A percentile compares a stretch with the other conserved stretches of the same genome.
phyloP scores from a whole-genome alignment of 2,329 filamentous ascomycete species.

The Alternaria brassicae region DNA sequence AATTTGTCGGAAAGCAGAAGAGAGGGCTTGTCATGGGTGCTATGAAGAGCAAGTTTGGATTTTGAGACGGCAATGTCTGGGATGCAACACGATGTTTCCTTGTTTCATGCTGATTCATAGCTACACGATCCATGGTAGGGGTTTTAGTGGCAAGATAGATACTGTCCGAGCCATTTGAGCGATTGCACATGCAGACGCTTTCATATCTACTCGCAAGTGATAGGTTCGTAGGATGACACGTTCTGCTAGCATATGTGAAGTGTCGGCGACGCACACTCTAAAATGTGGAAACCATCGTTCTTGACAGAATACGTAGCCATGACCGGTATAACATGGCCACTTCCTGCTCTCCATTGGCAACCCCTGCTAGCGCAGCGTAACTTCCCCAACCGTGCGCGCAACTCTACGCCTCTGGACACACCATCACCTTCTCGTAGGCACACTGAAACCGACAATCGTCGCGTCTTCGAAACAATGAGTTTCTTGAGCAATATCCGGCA shows the following conservation, averaged over 20 bases:
- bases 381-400: not conserved
- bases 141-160: not conserved
- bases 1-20: constrained; percentile 88
- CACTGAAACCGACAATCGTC: not conserved
- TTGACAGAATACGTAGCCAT: not conserved
- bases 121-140: not conserved
- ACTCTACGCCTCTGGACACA: not conserved
- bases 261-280: not conserved
- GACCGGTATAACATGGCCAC: not conserved
- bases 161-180: not conserved
- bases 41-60: constrained; percentile 49
- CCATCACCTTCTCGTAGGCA: not conserved
- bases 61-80: constrained; percentile 1
- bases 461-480: not conserved
- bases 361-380: constrained; percentile 1
- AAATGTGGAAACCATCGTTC: not conserved
- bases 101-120: no score
- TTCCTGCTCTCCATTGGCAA: not conserved
- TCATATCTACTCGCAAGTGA: not conserved
- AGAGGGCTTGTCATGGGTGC: constrained; percentile 76
- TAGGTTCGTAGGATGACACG: not conserved
- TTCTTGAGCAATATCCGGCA: not conserved
- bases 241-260: not conserved
- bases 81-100: not conserved
- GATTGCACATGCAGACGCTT: not conserved